A percentile compares a stretch with the other conserved stretches of the same genome.
Evolutionary conservation across 306 rosid species (phyloP).

Genomic region (Lathyrus aphaca): DNA sequence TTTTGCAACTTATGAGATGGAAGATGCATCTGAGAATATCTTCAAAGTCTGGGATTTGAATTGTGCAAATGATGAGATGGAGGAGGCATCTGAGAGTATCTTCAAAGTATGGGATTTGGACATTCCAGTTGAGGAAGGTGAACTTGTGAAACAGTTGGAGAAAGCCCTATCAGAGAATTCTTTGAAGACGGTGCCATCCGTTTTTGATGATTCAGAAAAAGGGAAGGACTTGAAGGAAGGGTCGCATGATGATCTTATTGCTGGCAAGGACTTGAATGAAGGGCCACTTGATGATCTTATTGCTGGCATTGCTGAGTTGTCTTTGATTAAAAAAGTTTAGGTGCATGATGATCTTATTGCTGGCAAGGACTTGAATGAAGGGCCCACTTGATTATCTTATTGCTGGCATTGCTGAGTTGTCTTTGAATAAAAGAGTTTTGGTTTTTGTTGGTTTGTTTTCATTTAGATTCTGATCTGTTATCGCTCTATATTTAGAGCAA

Average conservation of each 20-base stretch:
- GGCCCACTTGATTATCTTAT: constrained; percentile 47
- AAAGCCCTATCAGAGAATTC: constrained; percentile 51
- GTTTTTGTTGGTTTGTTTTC: neutral
- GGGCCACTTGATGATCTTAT: constrained; percentile 48
- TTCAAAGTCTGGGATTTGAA: constrained; percentile 70
- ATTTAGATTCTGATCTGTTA: constrained; percentile 13
- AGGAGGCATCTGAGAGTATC: constrained; percentile 50
- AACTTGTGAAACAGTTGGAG: constrained; percentile 58
- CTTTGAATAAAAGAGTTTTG: constrained; percentile 44
- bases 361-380: constrained; percentile 42
- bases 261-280: constrained; percentile 41
- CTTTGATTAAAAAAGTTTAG: constrained; percentile 44
- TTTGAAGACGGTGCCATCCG: constrained; percentile 40
- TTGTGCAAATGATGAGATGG: constrained; percentile 41
- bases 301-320: constrained; percentile 55
- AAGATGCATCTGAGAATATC: constrained; percentile 50
- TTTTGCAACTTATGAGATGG: constrained; percentile 42
- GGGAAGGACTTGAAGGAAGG: constrained; percentile 44
- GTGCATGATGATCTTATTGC: constrained; percentile 44
- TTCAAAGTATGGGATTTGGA: constrained; percentile 80
- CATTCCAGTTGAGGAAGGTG: constrained; percentile 63
- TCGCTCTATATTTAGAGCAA: neutral
- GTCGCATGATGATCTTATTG: constrained; percentile 47
- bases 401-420: constrained; percentile 55
- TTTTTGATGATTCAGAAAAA: constrained; percentile 35